Percentiles rank a stretch among this genome's conserved stretches.
Conservation (phyloP, 257 asterid genomes). For the Solanum chiquidenum region DNA sequence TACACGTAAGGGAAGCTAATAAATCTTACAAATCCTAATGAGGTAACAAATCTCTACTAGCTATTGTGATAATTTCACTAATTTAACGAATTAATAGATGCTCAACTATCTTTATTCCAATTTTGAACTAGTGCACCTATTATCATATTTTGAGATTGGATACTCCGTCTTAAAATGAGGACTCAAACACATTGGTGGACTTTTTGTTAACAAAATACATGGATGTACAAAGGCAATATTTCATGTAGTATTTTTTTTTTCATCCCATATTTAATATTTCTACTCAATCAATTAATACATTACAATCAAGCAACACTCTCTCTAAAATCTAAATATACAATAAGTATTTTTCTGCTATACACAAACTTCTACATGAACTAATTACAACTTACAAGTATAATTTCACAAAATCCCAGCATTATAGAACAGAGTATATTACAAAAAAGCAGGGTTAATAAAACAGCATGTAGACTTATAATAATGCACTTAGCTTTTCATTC, state of each 20-base stretch:
- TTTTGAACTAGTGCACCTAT: not conserved
- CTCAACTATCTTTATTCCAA: not conserved
- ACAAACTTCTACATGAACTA: not conserved
- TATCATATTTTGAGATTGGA: not conserved
- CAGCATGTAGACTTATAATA: not conserved
- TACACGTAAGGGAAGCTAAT: no score
- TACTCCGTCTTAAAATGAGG: not conserved
- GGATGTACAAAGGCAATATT: not conserved
- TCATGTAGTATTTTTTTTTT: no score
- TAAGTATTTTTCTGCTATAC: not conserved
- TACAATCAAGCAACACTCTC: not conserved
- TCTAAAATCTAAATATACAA: not conserved
- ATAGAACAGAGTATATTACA: not conserved
- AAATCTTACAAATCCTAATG: no score
- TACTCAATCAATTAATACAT: not conserved
- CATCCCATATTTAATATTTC: not conserved
- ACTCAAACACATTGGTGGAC: not conserved
- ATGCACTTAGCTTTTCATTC: not conserved
- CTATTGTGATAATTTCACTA: not conserved
- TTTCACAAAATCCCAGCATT: not conserved
- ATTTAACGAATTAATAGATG: not conserved
- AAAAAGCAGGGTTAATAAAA: not conserved
- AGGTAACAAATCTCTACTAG: not conserved
- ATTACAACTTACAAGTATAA: not conserved
- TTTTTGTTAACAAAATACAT: not conserved